phyloP scores from a whole-genome alignment of 257 asterid species.

The Nicotiana tabacum region DNA sequence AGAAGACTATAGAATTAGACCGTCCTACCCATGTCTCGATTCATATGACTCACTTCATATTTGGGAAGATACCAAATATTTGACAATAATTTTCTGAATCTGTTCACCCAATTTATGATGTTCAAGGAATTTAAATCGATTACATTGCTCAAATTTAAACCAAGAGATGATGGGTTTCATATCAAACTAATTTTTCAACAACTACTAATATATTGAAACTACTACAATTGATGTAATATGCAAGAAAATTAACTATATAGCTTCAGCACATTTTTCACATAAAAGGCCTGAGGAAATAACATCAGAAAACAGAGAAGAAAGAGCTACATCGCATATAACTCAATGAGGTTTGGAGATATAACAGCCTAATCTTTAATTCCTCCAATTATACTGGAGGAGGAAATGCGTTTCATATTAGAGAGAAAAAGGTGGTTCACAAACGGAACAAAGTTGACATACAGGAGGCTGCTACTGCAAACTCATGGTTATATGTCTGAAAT shows the following conservation, averaged over 20 bases:
- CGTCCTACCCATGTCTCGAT: neutral
- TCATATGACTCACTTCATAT: neutral
- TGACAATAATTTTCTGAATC: neutral
- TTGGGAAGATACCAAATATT: neutral
- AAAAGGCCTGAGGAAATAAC: neutral
- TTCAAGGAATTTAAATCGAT: neutral
- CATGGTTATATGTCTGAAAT: neutral
- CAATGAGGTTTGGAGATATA: neutral
- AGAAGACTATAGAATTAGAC: neutral
- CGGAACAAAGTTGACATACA: neutral
- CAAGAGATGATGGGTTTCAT: neutral
- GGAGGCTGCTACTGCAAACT: neutral
- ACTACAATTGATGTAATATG: neutral
- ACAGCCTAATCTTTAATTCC: neutral
- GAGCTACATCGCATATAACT: neutral
- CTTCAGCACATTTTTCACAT: neutral
- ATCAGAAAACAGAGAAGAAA: neutral
- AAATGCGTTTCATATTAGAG: neutral
- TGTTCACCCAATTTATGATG: neutral
- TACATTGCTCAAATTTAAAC: neutral
- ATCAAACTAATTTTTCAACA: neutral
- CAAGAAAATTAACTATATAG: neutral
- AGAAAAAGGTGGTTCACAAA: neutral
- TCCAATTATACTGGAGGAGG: neutral
- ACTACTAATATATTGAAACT: neutral